Conservation (phyloP, 345 rosid genomes). For the Sisymbrium altissimum region DNA sequence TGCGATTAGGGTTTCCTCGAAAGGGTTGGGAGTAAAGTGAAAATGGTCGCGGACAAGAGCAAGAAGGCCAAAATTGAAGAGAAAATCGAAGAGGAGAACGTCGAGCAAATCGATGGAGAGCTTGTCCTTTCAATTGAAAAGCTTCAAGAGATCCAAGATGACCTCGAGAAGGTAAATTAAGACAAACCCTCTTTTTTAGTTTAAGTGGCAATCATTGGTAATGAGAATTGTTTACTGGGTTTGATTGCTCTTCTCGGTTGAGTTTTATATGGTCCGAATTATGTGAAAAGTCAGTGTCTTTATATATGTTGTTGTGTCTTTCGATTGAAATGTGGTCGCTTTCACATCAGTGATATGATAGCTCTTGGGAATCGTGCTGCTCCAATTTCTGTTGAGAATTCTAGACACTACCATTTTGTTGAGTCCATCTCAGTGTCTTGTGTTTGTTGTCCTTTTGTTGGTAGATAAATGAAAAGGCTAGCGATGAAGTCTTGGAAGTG, state of each 20-base stretch:
- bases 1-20: neutral
- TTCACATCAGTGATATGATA: too few relatives aligned
- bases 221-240: slow-evolving; percentile 28
- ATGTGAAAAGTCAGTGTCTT: neutral
- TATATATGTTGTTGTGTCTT: neutral
- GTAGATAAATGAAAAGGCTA: slow-evolving; percentile 86
- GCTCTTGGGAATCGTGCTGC: neutral
- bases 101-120: slow-evolving; percentile 65
- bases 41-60: slow-evolving; percentile 82
- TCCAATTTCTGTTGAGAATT: neutral
- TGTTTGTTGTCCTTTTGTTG: neutral
- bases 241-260: slow-evolving; percentile 64
- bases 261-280: slow-evolving; percentile 19
- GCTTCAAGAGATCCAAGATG: slow-evolving; percentile 95
- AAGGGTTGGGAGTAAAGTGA: neutral
- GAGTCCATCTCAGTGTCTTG: neutral
- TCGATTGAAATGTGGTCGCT: neutral
- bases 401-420: neutral
- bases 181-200: slow-evolving; percentile 25
- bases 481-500: slow-evolving; percentile 85
- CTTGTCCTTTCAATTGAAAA: slow-evolving; percentile 88
- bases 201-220: neutral
- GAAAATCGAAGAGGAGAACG: slow-evolving; percentile 61
- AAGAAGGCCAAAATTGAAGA: slow-evolving; percentile 73
- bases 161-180: slow-evolving; percentile 74